These are phyloP conservation scores for Cystofilobasidium capitatum DNA, from an alignment of 768 basidiomycete genomes.

Conservation along the genomic window DNA sequence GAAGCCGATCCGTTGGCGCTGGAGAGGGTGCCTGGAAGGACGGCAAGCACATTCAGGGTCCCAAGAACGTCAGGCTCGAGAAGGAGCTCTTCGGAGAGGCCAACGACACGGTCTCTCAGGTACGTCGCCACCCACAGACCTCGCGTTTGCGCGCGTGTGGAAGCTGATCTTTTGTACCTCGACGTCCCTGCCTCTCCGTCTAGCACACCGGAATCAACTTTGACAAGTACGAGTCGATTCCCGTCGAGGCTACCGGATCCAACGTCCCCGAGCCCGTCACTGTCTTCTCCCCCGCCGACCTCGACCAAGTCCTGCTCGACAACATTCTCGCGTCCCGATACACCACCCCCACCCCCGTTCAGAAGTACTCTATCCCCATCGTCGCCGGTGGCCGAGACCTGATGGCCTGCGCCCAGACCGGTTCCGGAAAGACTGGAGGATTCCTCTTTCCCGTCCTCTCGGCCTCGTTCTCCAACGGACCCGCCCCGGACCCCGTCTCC, in stretches of 20 bases:
- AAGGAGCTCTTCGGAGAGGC: slow-evolving; percentile 91
- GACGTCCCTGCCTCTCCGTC: not conserved
- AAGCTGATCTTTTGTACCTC: not conserved
- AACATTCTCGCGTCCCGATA: slow-evolving; percentile 91
- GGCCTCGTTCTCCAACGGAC: slow-evolving; percentile 76
- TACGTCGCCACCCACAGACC: too few species aligned
- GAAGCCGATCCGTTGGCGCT: slow-evolving; percentile 39
- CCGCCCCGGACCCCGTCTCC: slow-evolving; percentile 36
- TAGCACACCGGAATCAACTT: slow-evolving; percentile 99
- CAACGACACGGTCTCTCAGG: slow-evolving; percentile 47
- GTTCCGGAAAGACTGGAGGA: slow-evolving; percentile 97
- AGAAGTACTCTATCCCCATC: slow-evolving; percentile 99
- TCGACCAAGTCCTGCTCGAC: slow-evolving; percentile 87
- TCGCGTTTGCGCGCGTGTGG: not conserved
- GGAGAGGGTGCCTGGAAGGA: slow-evolving; percentile 69
- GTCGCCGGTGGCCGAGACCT: slow-evolving; percentile 61
- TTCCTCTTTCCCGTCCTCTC: slow-evolving; percentile 99
- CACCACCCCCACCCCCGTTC: slow-evolving; percentile 91
- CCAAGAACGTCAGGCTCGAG: slow-evolving; percentile 76
- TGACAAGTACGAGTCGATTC: slow-evolving; percentile 99
- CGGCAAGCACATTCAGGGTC: slow-evolving; percentile 73
- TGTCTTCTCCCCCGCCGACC: slow-evolving; percentile 74
- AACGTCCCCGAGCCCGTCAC: slow-evolving; percentile 92
- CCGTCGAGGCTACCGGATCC: slow-evolving; percentile 93
- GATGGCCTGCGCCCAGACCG: slow-evolving; percentile 61